Evolutionary conservation across 2,329 filamentous ascomycete species (phyloP).

Genomic region (Emmonsia crescens): DNA sequence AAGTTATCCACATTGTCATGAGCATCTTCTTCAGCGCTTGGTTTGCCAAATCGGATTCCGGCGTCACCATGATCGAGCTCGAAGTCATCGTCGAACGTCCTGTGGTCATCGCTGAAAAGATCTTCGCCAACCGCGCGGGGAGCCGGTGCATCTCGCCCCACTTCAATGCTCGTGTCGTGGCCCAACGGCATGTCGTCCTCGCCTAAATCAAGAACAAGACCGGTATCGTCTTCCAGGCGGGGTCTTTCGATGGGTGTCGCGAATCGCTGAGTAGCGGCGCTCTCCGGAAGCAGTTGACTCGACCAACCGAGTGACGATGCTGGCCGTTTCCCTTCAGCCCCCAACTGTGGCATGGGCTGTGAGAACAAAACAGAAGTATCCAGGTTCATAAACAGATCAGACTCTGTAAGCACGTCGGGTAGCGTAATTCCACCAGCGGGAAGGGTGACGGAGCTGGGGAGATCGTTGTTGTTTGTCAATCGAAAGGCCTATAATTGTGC

Average conservation of each 20-base stretch:
- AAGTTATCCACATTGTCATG: conserved; percentile 50
- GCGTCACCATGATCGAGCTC: conserved; percentile 42
- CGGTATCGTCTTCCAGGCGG: conserved; percentile 54
- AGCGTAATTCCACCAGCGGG: conserved; percentile 78
- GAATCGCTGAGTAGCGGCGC: conserved; percentile 48
- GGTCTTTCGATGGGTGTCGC: conserved; percentile 38
- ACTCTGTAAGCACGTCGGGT: conserved; percentile 84
- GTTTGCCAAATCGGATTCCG: conserved; percentile 32
- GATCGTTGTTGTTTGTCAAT: conserved; percentile 86
- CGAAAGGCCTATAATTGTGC: conserved; percentile 69
- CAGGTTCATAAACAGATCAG: conserved; percentile 73
- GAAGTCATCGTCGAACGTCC: conserved; percentile 40
- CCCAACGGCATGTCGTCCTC: conserved; percentile 58
- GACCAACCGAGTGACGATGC: conserved; percentile 42
- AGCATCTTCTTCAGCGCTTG: conserved; percentile 24
- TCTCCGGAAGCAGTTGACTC: conserved; percentile 71
- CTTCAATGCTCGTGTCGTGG: conserved; percentile 62
- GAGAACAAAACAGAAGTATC: conserved; percentile 78
- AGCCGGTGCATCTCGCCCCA: conserved; percentile 73
- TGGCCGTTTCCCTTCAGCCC: conserved; percentile 25
- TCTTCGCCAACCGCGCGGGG: conserved; percentile 49
- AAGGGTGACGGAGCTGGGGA: conserved; percentile 70
- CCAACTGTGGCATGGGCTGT: conserved; percentile 47
- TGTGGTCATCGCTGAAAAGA: conserved; percentile 51
- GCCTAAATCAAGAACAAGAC: conserved; percentile 62